Base-by-base conservation (phyloP, 352 stramenopile genomes). In the Phytophthora pseudosyringae region DNA sequence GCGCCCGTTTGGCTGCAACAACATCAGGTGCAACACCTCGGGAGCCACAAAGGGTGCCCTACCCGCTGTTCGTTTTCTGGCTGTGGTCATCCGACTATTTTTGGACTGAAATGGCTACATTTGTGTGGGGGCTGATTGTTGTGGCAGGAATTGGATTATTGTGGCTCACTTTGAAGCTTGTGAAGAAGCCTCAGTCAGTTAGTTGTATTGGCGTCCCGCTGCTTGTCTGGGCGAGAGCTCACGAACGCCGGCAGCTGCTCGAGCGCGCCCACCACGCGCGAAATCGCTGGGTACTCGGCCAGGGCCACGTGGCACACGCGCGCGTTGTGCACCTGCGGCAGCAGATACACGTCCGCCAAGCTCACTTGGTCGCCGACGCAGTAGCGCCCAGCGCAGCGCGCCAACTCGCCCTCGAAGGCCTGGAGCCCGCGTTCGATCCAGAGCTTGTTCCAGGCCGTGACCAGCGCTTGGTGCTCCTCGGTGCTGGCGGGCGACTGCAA, bases 301-400 rank as follows among this genome's bases (percentile, higher is more conserved):
- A 98, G 75, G 64, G 97, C 83, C 36, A 98, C 80, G 38, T 78
- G 80, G 64, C 94, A 97, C 28, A 75, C 53, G 50, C 82, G 74
- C 36, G 88, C 93, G 71, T 98, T 98, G 80, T 88, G 91, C 35
- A 98, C 73, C 58, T 98, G 92, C 6, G 95, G 92, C 50, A 97
- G 76, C 29, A 98, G 69, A 66, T 83, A 97, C 26, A 91, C 62
- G 69, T 98, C 93, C 0, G 85, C 95, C 53, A 98, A 67, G 39
- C 91, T 97, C 47, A 95, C 72, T 21, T 39, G 53, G 81, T 97
- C 67, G 62, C 85, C 83, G 67, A 97, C 45, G 67, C 83, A 80
- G 80, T 87, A 91, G 68, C 53, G 68, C 47, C 79, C 78, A 6
- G 76, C 75, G 6, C 68, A 83, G 54, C 59, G 64, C 3, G 59